A percentile compares a stretch with the other conserved stretches of the same genome.
Conservation (phyloP, 2,329 filamentous ascomycete species). For the Microcyclosporella mali region DNA sequence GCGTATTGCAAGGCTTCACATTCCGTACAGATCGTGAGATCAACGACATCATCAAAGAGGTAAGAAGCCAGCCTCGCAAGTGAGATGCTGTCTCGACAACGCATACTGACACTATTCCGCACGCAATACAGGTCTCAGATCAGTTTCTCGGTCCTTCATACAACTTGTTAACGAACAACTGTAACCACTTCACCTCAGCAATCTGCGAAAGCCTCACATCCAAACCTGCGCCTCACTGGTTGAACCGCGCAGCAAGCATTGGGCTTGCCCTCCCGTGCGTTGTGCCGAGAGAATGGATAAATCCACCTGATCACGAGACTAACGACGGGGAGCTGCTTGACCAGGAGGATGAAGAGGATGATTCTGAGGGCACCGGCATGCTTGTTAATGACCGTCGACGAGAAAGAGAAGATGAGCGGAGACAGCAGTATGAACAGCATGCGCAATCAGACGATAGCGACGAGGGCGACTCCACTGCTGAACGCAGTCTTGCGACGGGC, state of each 20-base stretch:
- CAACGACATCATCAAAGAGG: conserved; percentile 58
- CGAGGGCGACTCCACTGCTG: conserved; percentile 7
- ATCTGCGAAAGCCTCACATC: conserved; percentile 69
- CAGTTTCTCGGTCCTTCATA: conserved; percentile 71
- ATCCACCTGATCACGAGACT: conserved; percentile 68
- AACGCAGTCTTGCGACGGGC: conserved; percentile 16
- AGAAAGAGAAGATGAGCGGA: conserved; percentile 6
- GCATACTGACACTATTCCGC: not conserved
- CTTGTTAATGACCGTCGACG: conserved; percentile 9
- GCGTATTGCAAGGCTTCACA: conserved; percentile 74
- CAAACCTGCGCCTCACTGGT: conserved; percentile 63
- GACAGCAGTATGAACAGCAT: conserved; percentile 12
- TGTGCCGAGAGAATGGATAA: conserved; percentile 75
- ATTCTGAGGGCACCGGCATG: conserved; percentile 42
- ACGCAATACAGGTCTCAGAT: conserved; percentile 49
- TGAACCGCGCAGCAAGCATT: conserved; percentile 79
- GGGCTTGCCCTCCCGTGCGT: conserved; percentile 75
- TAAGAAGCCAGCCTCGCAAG: conserved; percentile 14
- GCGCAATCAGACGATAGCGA: conserved; percentile 4
- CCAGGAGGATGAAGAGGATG: conserved; percentile 40
- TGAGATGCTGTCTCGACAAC: not conserved
- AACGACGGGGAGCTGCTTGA: conserved; percentile 64
- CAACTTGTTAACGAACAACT: conserved; percentile 77
- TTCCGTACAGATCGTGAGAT: conserved; percentile 64
- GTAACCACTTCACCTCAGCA: conserved; percentile 80